Conservation (phyloP, 2,329 filamentous ascomycete genomes). For the Ophioceras dolichostomum region DNA sequence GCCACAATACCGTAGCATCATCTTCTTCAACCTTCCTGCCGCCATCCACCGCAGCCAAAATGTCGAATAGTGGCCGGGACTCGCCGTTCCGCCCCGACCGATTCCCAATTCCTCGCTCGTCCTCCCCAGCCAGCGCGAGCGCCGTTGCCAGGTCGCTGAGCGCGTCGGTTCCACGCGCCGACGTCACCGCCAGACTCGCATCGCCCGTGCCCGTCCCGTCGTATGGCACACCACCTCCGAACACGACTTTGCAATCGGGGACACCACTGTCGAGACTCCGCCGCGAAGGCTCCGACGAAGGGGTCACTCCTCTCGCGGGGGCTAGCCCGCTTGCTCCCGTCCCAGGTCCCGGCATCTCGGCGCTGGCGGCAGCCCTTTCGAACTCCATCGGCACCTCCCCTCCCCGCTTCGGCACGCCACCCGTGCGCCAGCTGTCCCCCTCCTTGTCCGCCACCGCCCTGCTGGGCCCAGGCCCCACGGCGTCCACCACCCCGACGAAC, state of each 20-base stretch:
- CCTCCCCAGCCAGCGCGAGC: conserved; percentile 37
- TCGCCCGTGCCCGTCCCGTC: conserved; percentile 36
- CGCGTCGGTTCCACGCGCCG: conserved; percentile 42
- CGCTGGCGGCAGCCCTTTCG: conserved; percentile 76
- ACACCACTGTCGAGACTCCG: conserved; percentile 16
- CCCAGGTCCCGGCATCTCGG: conserved; percentile 72
- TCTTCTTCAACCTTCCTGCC: too few species aligned
- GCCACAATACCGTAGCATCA: not conserved
- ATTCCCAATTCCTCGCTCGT: conserved; percentile 25
- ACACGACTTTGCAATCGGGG: conserved; percentile 4
- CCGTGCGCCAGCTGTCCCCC: conserved; percentile 47
- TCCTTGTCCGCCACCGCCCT: conserved; percentile 26
- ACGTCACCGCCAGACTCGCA: conserved; percentile 48
- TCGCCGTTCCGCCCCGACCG: conserved; percentile 13
- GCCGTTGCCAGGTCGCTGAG: conserved; percentile 31
- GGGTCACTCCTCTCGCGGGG: conserved; percentile 52
- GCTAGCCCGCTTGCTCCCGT: conserved; percentile 49
- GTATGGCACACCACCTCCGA: conserved; percentile 15
- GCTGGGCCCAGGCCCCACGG: too few species aligned
- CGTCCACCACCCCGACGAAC: conserved; percentile 45
- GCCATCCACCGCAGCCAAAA: too few species aligned
- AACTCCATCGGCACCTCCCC: conserved; percentile 60
- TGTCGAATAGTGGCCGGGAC: conserved; percentile 14
- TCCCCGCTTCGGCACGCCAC: conserved; percentile 56
- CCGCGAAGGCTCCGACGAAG: conserved; percentile 30